phyloP scores from a whole-genome alignment of 441 rosid species.

The Oxalis stricta region DNA sequence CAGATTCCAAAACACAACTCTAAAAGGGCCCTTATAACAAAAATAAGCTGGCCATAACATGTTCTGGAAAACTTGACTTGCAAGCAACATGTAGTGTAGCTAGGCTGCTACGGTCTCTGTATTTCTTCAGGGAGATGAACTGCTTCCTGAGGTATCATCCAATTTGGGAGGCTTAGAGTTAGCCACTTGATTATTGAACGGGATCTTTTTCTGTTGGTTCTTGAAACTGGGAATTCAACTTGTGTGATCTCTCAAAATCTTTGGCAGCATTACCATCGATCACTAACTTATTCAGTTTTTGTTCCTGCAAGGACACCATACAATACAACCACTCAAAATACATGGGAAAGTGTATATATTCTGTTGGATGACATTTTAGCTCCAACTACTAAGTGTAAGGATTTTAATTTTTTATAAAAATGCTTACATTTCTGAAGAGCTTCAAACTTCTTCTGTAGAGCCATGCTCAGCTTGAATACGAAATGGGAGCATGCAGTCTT shows the following conservation, averaged over 20 bases:
- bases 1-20: no score
- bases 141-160: slow-evolving; percentile 22
- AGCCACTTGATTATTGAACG: slow-evolving; percentile 14
- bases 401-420: background rate
- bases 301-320: slow-evolving; percentile 59
- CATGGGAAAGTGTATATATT: background rate
- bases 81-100: no score
- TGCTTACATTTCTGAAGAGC: slow-evolving; percentile 59
- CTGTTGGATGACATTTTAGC: background rate
- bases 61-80: no score
- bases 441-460: slow-evolving; percentile 74
- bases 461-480: slow-evolving; percentile 92
- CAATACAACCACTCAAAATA: background rate
- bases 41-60: no score
- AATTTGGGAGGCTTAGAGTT: slow-evolving; percentile 14
- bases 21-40: no score
- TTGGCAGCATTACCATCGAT: slow-evolving; percentile 51
- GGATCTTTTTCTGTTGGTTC: slow-evolving; percentile 25
- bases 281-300: slow-evolving; percentile 48
- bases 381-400: background rate
- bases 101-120: slow-evolving; percentile 23
- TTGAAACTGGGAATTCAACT: slow-evolving; percentile 32
- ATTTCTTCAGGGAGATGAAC: slow-evolving; percentile 40
- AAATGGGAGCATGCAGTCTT: slow-evolving; percentile 88
- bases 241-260: slow-evolving; percentile 66